Evolutionary conservation across 1,139 yeast species (phyloP).

Genomic region (Suhomyces chickasaworum): DNA sequence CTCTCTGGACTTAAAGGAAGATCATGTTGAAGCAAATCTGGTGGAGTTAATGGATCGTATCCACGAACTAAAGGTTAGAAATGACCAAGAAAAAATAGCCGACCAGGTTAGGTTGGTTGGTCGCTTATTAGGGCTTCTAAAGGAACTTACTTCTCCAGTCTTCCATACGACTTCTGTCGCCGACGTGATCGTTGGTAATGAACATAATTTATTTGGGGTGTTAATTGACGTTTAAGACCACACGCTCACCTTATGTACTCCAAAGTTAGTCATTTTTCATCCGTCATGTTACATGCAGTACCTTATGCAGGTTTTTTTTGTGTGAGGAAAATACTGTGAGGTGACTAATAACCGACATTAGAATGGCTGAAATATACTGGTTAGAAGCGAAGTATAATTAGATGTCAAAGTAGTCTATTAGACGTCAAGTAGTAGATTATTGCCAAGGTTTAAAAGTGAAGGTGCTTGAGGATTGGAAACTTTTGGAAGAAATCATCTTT

Average conservation of each 20-base stretch:
- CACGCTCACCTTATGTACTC: slow-evolving; percentile 2
- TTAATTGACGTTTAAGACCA: not conserved
- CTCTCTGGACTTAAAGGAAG: slow-evolving; percentile 67
- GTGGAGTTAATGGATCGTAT: slow-evolving; percentile 93
- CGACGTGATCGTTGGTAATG: slow-evolving; percentile 77
- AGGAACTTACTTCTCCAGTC: slow-evolving; percentile 80
- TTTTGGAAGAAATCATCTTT: not conserved
- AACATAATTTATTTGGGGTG: slow-evolving; percentile 52
- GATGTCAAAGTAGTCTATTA: not conserved
- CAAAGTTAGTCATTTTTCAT: slow-evolving; percentile 11
- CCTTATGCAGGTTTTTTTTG: not conserved
- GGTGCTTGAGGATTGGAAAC: too few species aligned
- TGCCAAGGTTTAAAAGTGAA: too few species aligned
- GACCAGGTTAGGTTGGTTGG: not conserved
- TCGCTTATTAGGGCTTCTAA: not conserved
- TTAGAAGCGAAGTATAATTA: not conserved
- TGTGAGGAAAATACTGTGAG: not conserved
- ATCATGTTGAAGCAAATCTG: slow-evolving; percentile 91
- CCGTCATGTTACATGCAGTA: not conserved
- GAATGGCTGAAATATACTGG: not conserved
- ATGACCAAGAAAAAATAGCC: not conserved
- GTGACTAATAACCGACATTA: not conserved
- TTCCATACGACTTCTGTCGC: slow-evolving; percentile 79
- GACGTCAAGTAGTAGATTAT: too few species aligned
- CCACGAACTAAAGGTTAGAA: slow-evolving; percentile 45